A percentile compares a stretch with the other conserved stretches of the same genome.
These are phyloP conservation scores for Dictyostelium purpureum DNA, from an alignment of 78 protist genomes.

Conservation along the genomic window DNA sequence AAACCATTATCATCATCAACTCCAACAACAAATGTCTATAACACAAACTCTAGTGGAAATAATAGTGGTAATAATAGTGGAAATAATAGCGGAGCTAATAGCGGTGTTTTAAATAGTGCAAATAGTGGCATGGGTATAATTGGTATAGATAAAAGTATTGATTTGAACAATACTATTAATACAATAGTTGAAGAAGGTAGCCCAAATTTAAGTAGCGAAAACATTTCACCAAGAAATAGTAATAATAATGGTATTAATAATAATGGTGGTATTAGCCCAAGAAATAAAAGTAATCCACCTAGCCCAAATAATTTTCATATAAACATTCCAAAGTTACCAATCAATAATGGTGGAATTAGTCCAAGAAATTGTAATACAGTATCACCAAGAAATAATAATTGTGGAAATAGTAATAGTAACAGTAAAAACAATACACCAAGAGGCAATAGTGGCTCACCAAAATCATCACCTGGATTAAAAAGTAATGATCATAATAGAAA, in stretches of 20 bases:
- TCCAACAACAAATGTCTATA: not conserved
- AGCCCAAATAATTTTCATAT: not conserved
- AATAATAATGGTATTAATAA: not conserved
- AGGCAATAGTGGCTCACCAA: not conserved
- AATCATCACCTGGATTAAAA: too few relatives aligned
- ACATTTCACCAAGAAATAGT: not conserved
- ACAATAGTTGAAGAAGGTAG: not conserved
- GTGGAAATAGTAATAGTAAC: too few relatives aligned
- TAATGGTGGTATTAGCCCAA: not conserved
- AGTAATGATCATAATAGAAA: too few relatives aligned
- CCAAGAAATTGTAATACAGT: not conserved
- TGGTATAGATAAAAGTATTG: not conserved
- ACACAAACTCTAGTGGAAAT: not conserved
- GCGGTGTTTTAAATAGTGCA: not conserved
- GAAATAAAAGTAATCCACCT: not conserved
- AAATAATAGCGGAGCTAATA: not conserved
- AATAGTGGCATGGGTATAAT: not conserved
- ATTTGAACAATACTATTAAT: not conserved
- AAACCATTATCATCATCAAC: not conserved
- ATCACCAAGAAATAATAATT: conserved; percentile 5
- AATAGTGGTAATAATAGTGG: not conserved
- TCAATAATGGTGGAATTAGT: not conserved
- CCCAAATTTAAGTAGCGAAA: not conserved
- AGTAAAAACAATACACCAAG: not conserved
- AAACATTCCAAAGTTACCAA: not conserved